Base-by-base conservation (phyloP, 2,329 filamentous ascomycete genomes). In the Geoglossum cookeanum region DNA sequence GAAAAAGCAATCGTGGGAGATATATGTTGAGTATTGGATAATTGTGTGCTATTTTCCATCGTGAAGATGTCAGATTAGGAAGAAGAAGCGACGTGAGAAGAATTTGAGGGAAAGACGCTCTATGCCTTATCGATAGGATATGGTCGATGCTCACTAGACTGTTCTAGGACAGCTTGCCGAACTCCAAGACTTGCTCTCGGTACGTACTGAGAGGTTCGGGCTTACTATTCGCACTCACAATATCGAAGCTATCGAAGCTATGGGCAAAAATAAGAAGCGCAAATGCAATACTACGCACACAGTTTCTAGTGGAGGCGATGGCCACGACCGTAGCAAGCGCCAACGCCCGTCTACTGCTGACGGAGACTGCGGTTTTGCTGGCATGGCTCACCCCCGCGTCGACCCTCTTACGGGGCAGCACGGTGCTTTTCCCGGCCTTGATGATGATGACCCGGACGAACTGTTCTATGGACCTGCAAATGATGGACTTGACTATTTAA, bases 361-460 rank as follows among this genome's bases (percentile, higher is more conserved):
- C n/a, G 42, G 22, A 22, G 17, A 17, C 17, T 7, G 9, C 22
- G 44, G 32, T 27, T 51, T 51, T 8, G 35, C 45, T 44, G 29
- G 51, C 7, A 33, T 11, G 15, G 68, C 71, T 59, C 69, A 70
- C 56, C 71, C 74, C 29, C 70, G 70, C 47, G 68, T 81, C 59
- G 77, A 87, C 66, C 76, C 79, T 8, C 78, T 79, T 1, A 87
- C 81, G 68, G 85, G 85, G 45, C 84, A 87, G 69, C 79, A 81
- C 68, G 80, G 80, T 64, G 84, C 84, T 48, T 85, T 89, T 63
- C 81, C 83, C 5, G 77, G 77, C n/a, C 69, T 79, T 13, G 76
- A 79, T 51, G 72, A 76, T 59, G 58, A 66, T 3, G 69, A 66
- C 8, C 77, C 78, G 54, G 76, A 79, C 44, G 80, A 83, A 59